Evolutionary conservation across 805 yeast genomes (phyloP), one percentile per base, ranked within the genome.

Genomic region (Candida patagonica): DNA sequence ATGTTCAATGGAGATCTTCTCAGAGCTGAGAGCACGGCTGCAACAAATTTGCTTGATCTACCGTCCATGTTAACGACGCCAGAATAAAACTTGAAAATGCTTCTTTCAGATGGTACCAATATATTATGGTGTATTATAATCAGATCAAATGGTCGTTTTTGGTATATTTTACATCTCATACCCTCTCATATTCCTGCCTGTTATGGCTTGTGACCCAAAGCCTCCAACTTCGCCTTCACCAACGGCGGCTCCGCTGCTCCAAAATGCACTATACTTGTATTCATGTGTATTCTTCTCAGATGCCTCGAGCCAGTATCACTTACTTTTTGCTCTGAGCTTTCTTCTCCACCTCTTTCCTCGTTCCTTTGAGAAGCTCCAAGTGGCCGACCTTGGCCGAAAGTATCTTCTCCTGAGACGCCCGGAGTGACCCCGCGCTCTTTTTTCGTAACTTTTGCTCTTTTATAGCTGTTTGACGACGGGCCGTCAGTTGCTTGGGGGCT

Each of bases 301-400:
- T 12, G 16, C 4, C n/a, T n/a, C 31, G 31, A 10, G 16, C 17
- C 16, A 29, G 5, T 29, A 15, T 15, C 29, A 15, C 13, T 26
- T 29, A 3, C 13, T 26, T 29, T 31, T 5, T 4, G 17, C 23
- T 40, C 58, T 73, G 76, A 47, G 67, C 73, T 13, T 60, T 66
- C 56, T 73, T 82, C 56, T 85, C 95, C 13, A 84, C 43, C 52
- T 82, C 76, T 63, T 94, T 76, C 67, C 96, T 77, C 6, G 92
- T 78, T 12, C 98, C 98, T 60, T 84, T 87, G 48, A 89, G 66
- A 29, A 89, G 59, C 63, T 89, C 98, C 53, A 89, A 70, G 60
- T 89, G 97, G 20, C 98, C 98, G 6, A 89, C 96, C 58, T 89
- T 73, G 42, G 94, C 71, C 1, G 96, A 79, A 50, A 89, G 76